A percentile compares a stretch with the other conserved stretches of the same genome.
Conservation (phyloP, 768 basidiomycete genomes). For the Mycena metata region DNA sequence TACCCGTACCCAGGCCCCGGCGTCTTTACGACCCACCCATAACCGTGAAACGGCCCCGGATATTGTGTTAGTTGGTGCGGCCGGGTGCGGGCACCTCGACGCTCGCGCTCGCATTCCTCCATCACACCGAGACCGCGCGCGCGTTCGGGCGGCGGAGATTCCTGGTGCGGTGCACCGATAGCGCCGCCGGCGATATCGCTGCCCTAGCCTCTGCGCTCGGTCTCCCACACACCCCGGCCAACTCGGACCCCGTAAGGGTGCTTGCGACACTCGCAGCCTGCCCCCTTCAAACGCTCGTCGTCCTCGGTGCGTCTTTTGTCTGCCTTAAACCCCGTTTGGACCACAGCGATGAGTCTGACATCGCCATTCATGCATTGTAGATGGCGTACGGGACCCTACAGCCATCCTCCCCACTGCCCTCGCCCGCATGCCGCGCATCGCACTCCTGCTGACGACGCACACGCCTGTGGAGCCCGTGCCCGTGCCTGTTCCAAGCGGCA, state of each 20-base stretch:
- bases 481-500: background rate
- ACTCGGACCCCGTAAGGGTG: slow-evolving; percentile 10
- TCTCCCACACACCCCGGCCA: background rate
- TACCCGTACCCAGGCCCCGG: background rate
- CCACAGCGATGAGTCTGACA: too few species aligned
- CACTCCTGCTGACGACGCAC: slow-evolving; percentile 19
- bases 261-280: slow-evolving; percentile 5
- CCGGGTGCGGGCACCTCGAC: slow-evolving; percentile 29
- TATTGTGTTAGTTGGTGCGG: slow-evolving; percentile 15
- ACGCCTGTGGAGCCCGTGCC: background rate
- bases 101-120: slow-evolving; percentile 31
- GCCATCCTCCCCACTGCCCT: slow-evolving; percentile 16
- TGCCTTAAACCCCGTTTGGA: too few species aligned
- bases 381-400: background rate
- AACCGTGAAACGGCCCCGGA: slow-evolving; percentile 3
- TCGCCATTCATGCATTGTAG: background rate
- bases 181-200: background rate
- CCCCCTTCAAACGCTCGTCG: slow-evolving; percentile 19
- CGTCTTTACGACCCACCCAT: slow-evolving; percentile 2
- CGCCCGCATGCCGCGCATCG: slow-evolving; percentile 17
- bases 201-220: slow-evolving; percentile 14
- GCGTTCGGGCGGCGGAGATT: slow-evolving; percentile 25
- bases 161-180: slow-evolving; percentile 1
- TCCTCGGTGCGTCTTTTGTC: slow-evolving; percentile 24
- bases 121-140: slow-evolving; percentile 11